These are phyloP conservation scores for Zostera marina DNA, from an alignment of 116 monocot genomes.

Conservation along the genomic window DNA sequence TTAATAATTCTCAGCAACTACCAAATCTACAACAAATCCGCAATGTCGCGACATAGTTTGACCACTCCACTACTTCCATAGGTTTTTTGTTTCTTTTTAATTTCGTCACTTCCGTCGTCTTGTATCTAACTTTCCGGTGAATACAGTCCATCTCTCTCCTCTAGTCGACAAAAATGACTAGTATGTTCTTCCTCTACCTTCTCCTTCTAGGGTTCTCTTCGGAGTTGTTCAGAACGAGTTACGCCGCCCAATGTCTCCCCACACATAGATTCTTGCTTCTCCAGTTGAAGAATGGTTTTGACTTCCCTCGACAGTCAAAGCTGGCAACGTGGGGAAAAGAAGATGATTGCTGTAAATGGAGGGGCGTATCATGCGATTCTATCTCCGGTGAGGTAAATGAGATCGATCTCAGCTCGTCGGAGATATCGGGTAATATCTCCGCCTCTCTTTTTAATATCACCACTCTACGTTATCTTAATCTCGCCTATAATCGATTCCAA, in stretches of 20 bases:
- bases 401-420: constrained; percentile 8
- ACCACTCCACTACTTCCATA: too few relatives aligned
- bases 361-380: constrained; percentile 8
- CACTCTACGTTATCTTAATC: constrained; percentile 9
- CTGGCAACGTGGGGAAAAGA: constrained; percentile 1
- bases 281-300: constrained; percentile 4
- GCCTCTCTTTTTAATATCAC: constrained; percentile 8
- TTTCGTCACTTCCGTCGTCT: background rate
- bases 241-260: constrained; percentile 8
- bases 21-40: background rate
- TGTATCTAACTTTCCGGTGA: background rate
- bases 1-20: background rate
- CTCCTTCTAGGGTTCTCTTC: too few relatives aligned
- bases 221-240: too few relatives aligned
- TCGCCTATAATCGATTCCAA: constrained; percentile 2
- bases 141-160: too few relatives aligned
- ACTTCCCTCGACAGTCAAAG: background rate
- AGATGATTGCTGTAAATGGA: constrained; percentile 12
- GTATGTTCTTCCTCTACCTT: too few relatives aligned
- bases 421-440: constrained; percentile 4
- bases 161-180: too few relatives aligned
- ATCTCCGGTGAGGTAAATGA: constrained; percentile 1
- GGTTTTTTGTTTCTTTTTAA: background rate
- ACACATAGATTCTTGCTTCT: constrained; percentile 7
- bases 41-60: background rate